A percentile compares a stretch with the other conserved stretches of the same genome.
Conservation (phyloP, 306 rosid species). For the Pyrus communis region DNA sequence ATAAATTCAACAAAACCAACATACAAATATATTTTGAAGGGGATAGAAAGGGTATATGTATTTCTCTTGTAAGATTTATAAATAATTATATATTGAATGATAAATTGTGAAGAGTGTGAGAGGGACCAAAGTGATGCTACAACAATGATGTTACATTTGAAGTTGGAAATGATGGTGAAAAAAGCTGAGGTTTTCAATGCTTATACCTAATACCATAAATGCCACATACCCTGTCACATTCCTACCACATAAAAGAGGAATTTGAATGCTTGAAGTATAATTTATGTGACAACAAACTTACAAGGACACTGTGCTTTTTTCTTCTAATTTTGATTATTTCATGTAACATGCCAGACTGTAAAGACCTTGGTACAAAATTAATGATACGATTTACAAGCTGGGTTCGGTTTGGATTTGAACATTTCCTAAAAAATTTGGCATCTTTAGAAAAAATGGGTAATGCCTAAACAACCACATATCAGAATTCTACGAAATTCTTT, state of each 20-base stretch:
- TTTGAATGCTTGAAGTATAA: conserved; percentile 3
- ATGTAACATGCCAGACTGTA: background rate
- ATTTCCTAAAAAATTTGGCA: background rate
- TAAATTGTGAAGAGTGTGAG: background rate
- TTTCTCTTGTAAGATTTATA: too few relatives aligned
- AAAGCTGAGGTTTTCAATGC: conserved; percentile 6
- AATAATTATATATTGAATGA: background rate
- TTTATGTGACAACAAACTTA: background rate
- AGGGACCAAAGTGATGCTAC: background rate
- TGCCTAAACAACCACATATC: background rate
- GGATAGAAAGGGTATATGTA: background rate
- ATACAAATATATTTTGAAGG: too few relatives aligned
- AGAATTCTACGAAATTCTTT: background rate
- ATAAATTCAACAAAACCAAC: too few relatives aligned
- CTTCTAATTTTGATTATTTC: background rate
- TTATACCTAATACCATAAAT: conserved; percentile 21
- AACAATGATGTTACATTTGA: background rate
- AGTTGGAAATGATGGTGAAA: conserved; percentile 15
- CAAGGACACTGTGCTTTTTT: background rate
- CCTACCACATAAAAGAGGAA: background rate
- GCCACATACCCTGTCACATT: conserved; percentile 4
- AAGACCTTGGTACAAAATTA: background rate
- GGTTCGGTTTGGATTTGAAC: background rate
- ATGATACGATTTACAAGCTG: background rate
- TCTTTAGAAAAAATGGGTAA: background rate